Conservation (phyloP, 768 basidiomycete species). For the Tulasnella sp. region DNA sequence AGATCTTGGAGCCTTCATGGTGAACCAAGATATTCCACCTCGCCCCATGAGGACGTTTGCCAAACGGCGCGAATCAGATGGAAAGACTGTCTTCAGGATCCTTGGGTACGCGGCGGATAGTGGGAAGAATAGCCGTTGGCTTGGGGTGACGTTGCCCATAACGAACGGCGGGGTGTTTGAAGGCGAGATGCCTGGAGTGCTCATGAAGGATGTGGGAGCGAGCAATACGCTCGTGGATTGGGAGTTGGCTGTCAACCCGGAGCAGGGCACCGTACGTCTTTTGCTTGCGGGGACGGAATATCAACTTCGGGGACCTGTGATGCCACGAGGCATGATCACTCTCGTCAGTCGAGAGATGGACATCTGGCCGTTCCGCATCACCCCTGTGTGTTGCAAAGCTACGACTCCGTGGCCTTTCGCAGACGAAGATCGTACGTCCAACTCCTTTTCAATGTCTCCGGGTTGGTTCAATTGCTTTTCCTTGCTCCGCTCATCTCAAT, state of each 20-base stretch:
- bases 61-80: neutral
- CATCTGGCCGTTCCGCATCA: constrained; percentile 25
- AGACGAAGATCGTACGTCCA: constrained; percentile 23
- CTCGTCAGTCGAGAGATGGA: constrained; percentile 8
- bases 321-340: constrained; percentile 12
- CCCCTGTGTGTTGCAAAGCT: constrained; percentile 25
- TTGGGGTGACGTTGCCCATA: neutral
- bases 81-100: constrained; percentile 17
- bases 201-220: no score
- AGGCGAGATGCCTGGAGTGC: no score
- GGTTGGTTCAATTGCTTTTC: no score
- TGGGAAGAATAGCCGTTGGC: neutral
- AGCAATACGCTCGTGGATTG: constrained; percentile 18
- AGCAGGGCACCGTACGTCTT: constrained; percentile 19
- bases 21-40: constrained; percentile 15
- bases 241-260: constrained; percentile 23
- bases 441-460: no score
- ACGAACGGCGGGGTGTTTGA: neutral
- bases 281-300: constrained; percentile 21
- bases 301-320: constrained; percentile 22
- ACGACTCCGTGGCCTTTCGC: constrained; percentile 26
- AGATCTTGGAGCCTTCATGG: constrained; percentile 16
- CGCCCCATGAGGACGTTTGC: constrained; percentile 20
- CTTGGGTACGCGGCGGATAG: neutral
- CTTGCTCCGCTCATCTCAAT: neutral